Base-by-base conservation (phyloP, 192 early-diverging fungal species). In the Coemansia sp. region DNA sequence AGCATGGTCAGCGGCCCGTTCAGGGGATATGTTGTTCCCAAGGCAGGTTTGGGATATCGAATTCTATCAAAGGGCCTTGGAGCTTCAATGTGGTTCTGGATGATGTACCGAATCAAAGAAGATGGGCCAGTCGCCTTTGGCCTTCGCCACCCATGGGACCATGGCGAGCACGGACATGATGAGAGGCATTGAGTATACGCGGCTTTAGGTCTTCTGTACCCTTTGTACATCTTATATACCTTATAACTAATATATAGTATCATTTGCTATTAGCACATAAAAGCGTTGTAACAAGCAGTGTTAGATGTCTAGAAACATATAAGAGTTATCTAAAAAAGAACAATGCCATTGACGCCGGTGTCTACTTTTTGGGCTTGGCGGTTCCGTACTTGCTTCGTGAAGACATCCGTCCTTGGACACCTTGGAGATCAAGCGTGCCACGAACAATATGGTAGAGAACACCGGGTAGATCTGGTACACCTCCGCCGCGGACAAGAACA, bases 381-480 rank as follows among this genome's bases (percentile, higher is more conserved):
- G 92, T 88, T 59, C 96, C 96, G 73, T 98, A 98, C 87, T 97
- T 97, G 67, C 91, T 93, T 70, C 96, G 78, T 33, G 87, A 84
- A 23, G 88, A 90, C 31, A 75, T 87, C 71, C 95, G 84, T 71
- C 86, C 91, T 23, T 92, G 89, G 20, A 98, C 96, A 39, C 96
- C 96, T 71, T 95, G 93, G 52, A 95, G 88, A 88, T 98, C 96
- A 58, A 95, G 80, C 33, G 93, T 91, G 32, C 95, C 96, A 30
- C 96, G 87, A 20, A 96, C 87, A 72, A 97, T 80, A 74, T 96
- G 94, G 77, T 98, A 97, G 59, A 91, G 85, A 5, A 98, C 94
- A 88, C 96, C 95, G n/a, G 95, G 95, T 65, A 95, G 88, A 91
- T 97, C 96, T 20, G 92, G 89, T 2, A 96, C 93, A 86, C 95